Evolutionary conservation across 108 stramenopile species (phyloP), one percentile per base, ranked within the genome.

Genomic region (Cylindrotheca closterium): DNA sequence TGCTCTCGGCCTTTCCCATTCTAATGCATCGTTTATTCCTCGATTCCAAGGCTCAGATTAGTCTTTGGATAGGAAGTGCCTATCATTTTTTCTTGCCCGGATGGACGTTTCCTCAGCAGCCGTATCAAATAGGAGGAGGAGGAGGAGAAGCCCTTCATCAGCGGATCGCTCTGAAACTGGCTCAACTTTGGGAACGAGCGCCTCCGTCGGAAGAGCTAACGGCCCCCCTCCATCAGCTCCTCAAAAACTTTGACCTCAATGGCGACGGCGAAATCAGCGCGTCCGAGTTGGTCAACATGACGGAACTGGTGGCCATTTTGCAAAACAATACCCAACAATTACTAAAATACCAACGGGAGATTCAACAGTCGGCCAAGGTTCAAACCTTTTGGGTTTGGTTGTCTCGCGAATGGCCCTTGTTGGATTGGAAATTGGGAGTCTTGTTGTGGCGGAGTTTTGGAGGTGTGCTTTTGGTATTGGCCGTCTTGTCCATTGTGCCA

Each of bases 391-490:
- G 69, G 69, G 32, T 47, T 58, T 62, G 77, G 81, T 73, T 75
- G 59, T 51, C 68, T 45, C 53, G 65, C 45, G 63, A 75, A 68
- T 91, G 76, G 80, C 84, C 82, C 0, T 42, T 84, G 0, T 72
- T 87, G 34, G 87, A 91, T 56, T 83, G 86, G 81, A 86, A 85
- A 30, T 26, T 91, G 19, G 90, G 82, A 21, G 53, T 79, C 0
- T 86, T 84, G 51, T 48, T 91, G 12, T 88, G 85, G 90, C 61
- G 73, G 33, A 82, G 81, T 22, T 88, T 83, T 66, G 80, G 80
- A 24, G 90, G 90, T 4, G 58, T 84, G 23, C 65, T 82, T 32
- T 48, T 86, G 25, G 73, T 79, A 1, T 53, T 83, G 0, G 53
- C 64, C 7, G 62, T 86, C 2, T 65, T 80, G 10, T 80, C 80